Percentiles rank a stretch among this genome's conserved stretches.
These are phyloP conservation scores for Microsporum canis DNA, from an alignment of 2,329 filamentous ascomycete species.

Conservation along the genomic window DNA sequence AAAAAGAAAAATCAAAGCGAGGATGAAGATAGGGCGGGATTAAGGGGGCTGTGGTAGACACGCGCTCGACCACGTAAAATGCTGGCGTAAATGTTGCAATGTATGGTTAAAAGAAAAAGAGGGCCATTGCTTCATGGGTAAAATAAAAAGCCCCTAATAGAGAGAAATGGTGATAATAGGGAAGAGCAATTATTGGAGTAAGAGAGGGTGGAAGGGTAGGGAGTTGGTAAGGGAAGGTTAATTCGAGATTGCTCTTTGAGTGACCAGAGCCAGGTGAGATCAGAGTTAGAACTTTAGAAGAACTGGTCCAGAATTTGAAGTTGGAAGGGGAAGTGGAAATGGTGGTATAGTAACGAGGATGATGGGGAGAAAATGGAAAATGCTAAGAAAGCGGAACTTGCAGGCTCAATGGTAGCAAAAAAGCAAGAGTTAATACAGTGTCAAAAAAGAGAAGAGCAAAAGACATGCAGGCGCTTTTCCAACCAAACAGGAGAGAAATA, in stretches of 20 bases:
- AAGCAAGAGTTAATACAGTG: slow-evolving; percentile 2
- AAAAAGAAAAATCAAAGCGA: neutral
- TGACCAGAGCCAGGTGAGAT: no score
- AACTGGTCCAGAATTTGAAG: neutral
- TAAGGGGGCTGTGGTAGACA: neutral
- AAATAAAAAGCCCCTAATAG: neutral
- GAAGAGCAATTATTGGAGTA: neutral
- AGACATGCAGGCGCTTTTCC: slow-evolving; percentile 7
- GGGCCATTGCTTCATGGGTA: neutral
- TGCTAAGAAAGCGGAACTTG: neutral
- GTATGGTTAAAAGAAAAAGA: neutral
- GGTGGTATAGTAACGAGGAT: neutral
- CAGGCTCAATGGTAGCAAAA: slow-evolving; percentile 1
- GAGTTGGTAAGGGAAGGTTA: no score
- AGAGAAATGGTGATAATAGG: neutral
- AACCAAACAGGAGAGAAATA: neutral
- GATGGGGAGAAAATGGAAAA: neutral
- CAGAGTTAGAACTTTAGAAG: no score
- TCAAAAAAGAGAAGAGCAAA: slow-evolving; percentile 5
- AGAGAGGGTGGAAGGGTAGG: no score
- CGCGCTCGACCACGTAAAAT: neutral
- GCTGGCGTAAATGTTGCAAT: neutral
- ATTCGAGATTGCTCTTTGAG: no score
- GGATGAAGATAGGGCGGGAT: neutral
- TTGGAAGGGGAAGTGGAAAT: neutral